Conservation (phyloP, 352 stramenopile species). For the Phytophthora parvispora region DNA sequence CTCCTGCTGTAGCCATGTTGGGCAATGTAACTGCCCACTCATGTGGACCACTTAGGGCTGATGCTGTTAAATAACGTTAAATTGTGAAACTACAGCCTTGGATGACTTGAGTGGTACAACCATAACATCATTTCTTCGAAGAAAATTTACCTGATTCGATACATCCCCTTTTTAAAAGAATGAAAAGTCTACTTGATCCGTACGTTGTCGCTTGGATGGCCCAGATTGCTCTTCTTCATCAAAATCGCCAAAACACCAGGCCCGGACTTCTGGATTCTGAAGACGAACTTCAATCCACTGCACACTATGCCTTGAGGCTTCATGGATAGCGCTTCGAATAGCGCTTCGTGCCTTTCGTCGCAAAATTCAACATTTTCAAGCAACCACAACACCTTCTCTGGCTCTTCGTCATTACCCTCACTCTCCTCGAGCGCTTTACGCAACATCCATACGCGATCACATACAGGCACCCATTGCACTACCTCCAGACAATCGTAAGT, state of each 20-base stretch:
- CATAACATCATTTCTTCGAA: no score
- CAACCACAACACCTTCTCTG: not conserved
- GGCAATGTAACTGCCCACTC: slow-evolving; percentile 6
- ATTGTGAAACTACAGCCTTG: no score
- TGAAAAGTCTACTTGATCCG: not conserved
- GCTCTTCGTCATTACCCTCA: not conserved
- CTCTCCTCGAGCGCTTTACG: not conserved
- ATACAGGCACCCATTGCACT: not conserved
- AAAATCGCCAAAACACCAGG: not conserved
- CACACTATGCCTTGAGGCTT: not conserved
- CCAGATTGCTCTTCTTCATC: not conserved
- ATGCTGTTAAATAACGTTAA: no score
- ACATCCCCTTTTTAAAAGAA: no score
- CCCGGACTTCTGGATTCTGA: not conserved
- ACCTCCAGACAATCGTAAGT: not conserved
- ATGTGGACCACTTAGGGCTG: slow-evolving; percentile 25
- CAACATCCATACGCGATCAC: not conserved
- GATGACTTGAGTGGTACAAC: no score
- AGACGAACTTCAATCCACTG: not conserved
- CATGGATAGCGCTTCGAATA: not conserved
- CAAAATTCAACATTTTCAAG: not conserved
- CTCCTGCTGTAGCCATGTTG: not conserved
- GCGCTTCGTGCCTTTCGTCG: not conserved
- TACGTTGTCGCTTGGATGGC: not conserved
- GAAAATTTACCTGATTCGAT: no score